Conservation (phyloP, 2,329 filamentous ascomycete genomes). For the Fusarium haematococcum region DNA sequence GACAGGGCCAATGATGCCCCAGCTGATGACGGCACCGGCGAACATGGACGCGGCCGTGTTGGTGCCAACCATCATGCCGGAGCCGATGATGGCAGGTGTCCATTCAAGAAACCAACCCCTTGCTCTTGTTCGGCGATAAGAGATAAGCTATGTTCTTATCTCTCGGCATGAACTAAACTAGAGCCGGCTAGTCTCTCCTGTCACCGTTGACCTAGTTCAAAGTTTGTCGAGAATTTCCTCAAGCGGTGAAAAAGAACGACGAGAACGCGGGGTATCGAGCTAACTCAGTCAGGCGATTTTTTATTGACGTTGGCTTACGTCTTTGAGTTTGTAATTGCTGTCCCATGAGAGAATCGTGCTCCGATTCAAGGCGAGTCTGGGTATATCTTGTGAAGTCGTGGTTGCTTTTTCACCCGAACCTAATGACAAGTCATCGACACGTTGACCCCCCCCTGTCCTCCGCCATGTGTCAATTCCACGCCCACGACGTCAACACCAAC, state of each 20-base stretch:
- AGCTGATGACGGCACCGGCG: not conserved
- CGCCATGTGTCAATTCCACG: not conserved
- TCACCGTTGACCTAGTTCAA: not conserved
- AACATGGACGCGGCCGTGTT: not conserved
- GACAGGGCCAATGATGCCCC: not conserved
- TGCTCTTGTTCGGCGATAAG: not conserved
- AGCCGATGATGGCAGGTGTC: not conserved
- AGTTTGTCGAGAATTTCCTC: not conserved
- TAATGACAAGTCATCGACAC: not conserved
- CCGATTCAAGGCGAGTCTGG: not conserved
- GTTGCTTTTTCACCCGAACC: not conserved
- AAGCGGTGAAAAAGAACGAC: not conserved
- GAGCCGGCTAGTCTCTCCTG: not conserved
- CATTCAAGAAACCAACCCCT: not conserved
- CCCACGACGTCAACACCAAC: not conserved
- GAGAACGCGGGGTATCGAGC: not conserved
- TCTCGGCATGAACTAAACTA: not conserved
- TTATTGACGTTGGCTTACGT: not conserved
- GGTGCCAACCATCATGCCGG: not conserved
- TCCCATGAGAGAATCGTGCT: not conserved
- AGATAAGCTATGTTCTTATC: not conserved
- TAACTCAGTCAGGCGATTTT: not conserved
- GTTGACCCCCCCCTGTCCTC: not conserved
- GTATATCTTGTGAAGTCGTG: not conserved
- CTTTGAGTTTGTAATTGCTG: not conserved